Conservation (phyloP, 306 rosid genomes). For the Glycine latifolia region DNA sequence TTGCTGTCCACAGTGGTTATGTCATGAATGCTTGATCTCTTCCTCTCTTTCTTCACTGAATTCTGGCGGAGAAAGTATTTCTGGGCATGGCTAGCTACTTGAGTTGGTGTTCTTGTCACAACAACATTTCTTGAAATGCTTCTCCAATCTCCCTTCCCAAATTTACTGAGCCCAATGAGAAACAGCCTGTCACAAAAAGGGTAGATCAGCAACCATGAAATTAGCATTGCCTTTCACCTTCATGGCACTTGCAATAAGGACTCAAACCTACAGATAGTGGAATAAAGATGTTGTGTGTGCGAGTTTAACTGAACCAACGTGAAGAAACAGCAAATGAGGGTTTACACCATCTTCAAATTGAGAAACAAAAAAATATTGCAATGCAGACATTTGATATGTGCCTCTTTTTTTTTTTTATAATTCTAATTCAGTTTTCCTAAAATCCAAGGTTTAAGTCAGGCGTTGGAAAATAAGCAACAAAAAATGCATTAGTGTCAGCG, state of each 20-base stretch:
- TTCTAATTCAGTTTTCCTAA: background rate
- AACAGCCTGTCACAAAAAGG: slow-evolving; percentile 59
- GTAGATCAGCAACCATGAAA: slow-evolving; percentile 16
- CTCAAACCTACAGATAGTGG: background rate
- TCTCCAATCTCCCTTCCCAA: slow-evolving; percentile 98
- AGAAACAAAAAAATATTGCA: background rate
- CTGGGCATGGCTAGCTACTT: slow-evolving; percentile 98
- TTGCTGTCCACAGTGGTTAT: slow-evolving; percentile 72
- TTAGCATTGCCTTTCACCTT: background rate
- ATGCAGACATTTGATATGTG: background rate
- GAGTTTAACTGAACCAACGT: background rate
- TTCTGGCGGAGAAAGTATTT: slow-evolving; percentile 84
- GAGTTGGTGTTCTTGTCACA: slow-evolving; percentile 89
- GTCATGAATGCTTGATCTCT: slow-evolving; percentile 95
- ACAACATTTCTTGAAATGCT: slow-evolving; percentile 92
- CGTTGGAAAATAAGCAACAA: background rate
- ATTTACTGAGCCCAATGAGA: slow-evolving; percentile 69
- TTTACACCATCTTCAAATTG: background rate
- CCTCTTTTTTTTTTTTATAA: too few species aligned
- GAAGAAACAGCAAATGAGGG: background rate
- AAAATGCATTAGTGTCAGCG: background rate
- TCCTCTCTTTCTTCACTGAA: slow-evolving; percentile 81
- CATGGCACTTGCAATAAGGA: background rate
- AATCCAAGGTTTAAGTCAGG: background rate
- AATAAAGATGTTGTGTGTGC: background rate